Conservation (phyloP, 345 rosid species). For the Linum trigynum region DNA sequence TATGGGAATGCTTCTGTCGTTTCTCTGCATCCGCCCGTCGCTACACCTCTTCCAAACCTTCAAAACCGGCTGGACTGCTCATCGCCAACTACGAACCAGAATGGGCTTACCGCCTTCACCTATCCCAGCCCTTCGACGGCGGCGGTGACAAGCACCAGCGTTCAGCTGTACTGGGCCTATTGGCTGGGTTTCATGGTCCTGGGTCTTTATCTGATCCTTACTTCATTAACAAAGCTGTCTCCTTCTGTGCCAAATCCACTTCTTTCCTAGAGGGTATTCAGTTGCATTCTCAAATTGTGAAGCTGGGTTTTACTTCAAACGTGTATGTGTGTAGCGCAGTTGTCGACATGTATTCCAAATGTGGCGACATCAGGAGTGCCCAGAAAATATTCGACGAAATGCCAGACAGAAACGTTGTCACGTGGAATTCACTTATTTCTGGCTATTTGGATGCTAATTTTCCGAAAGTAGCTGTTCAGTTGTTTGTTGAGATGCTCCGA, state of each 20-base stretch:
- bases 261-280: conserved; percentile 21
- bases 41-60: not conserved
- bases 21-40: not conserved
- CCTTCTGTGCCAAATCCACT: conserved; percentile 18
- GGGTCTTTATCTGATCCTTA: conserved; percentile 12
- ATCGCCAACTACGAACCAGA: not conserved
- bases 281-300: conserved; percentile 22
- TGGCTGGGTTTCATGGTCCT: conserved; percentile 1
- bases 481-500: conserved; percentile 19
- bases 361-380: conserved; percentile 15
- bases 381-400: conserved; percentile 22
- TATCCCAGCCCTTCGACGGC: not conserved
- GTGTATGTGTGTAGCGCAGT: conserved; percentile 20
- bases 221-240: conserved; percentile 22
- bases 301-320: conserved; percentile 27
- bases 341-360: conserved; percentile 24
- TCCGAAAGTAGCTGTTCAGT: conserved; percentile 9
- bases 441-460: conserved; percentile 19
- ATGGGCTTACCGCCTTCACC: not conserved
- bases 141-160: not conserved
- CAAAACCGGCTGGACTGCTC: not conserved
- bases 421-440: conserved; percentile 31
- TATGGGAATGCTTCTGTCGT: not conserved
- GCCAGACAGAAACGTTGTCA: conserved; percentile 21
- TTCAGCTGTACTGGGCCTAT: not conserved